These are phyloP conservation scores for Rhodotorula mucilaginosa DNA, from an alignment of 1,284 basidiomycete genomes.

Conservation along the genomic window DNA sequence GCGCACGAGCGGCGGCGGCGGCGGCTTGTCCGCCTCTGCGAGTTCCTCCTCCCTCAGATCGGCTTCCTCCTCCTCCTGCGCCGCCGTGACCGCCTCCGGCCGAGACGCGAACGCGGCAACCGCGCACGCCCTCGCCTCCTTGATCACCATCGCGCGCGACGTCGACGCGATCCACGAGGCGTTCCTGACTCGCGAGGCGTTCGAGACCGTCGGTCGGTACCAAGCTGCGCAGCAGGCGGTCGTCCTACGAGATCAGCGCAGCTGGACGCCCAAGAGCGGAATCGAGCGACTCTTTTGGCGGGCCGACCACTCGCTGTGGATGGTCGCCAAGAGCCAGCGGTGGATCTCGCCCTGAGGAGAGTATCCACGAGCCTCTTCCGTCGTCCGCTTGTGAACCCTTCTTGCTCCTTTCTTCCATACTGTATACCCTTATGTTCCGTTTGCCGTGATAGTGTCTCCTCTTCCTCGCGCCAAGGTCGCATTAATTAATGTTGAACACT, in stretches of 20 bases:
- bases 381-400: no score
- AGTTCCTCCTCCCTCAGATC: not conserved
- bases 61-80: no score
- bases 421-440: no score
- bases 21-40: not conserved
- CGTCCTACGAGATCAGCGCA: slow-evolving; percentile 86
- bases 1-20: not conserved
- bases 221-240: slow-evolving; percentile 91
- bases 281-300: slow-evolving; percentile 87
- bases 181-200: slow-evolving; percentile 80
- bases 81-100: not conserved
- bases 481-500: no score
- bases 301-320: slow-evolving; percentile 76
- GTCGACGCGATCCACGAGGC: slow-evolving; percentile 79
- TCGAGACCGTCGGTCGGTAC: slow-evolving; percentile 76
- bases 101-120: slow-evolving; percentile 11
- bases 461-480: no score
- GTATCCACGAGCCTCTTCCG: no score
- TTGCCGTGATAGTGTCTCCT: no score
- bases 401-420: no score
- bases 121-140: slow-evolving; percentile 26
- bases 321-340: slow-evolving; percentile 73
- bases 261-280: slow-evolving; percentile 81
- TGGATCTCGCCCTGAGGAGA: slow-evolving; percentile 57
- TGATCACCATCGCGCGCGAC: slow-evolving; percentile 68